Evolutionary conservation across 164 flowering plant genomes (phyloP).

Genomic region (Stephania japonica): DNA sequence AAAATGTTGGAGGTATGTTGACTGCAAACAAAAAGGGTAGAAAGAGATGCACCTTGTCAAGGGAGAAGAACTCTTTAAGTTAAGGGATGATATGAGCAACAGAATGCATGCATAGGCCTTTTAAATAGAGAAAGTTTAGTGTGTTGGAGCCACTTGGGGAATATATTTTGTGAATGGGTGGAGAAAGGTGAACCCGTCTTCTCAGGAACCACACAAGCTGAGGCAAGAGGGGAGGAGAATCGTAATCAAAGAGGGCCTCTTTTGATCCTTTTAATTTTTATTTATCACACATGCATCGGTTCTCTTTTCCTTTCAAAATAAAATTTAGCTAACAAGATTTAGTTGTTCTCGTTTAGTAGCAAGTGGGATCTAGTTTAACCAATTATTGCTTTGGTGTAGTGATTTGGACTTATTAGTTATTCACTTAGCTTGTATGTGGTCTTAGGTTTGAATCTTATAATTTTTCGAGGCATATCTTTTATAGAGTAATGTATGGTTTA

Average conservation of each 20-base stretch:
- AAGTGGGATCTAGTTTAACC: not conserved
- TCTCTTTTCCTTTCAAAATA: conserved; percentile 14
- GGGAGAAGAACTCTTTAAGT: conserved; percentile 11
- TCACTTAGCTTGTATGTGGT: too few relatives aligned
- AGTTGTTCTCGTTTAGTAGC: not conserved
- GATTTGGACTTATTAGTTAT: too few relatives aligned
- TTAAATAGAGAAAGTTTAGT: conserved; percentile 29
- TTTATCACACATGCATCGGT: not conserved
- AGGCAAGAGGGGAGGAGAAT: conserved; percentile 21
- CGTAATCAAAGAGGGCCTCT: conserved; percentile 15
- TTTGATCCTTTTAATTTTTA: not conserved
- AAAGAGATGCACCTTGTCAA: not conserved
- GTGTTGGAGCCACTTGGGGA: conserved; percentile 44
- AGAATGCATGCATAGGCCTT: conserved; percentile 30
- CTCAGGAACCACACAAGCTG: conserved; percentile 25
- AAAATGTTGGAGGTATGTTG: not conserved
- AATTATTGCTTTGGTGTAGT: too few relatives aligned
- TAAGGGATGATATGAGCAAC: conserved; percentile 28
- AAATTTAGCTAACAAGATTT: conserved; percentile 7
- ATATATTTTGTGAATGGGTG: conserved; percentile 24
- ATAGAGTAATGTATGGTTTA: too few relatives aligned
- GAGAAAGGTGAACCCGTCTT: conserved; percentile 28
- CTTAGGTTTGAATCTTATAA: too few relatives aligned
- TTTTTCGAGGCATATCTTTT: too few relatives aligned
- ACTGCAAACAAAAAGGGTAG: not conserved